Conservation (phyloP, 495 filamentous ascomycete species). For the Ascodesmis nigricans region DNA sequence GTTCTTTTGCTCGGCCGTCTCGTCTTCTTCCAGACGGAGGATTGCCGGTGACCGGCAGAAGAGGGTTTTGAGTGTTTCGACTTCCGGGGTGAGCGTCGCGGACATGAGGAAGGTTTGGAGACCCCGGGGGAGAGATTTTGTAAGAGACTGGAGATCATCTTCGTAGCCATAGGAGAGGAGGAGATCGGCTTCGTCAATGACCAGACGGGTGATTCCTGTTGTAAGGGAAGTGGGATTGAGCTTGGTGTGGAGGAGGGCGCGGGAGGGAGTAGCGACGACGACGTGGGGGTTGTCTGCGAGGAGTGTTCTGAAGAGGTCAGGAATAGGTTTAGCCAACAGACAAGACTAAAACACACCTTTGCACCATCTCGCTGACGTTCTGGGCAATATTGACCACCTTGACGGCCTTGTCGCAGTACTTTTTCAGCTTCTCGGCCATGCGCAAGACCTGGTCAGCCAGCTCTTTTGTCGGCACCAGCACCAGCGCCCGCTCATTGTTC, state of each 20-base stretch:
- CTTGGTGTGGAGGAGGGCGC: constrained; percentile 48
- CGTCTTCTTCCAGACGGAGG: constrained; percentile 48
- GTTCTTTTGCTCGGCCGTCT: constrained; percentile 39
- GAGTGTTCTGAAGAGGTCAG: constrained; percentile 30
- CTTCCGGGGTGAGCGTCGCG: constrained; percentile 68
- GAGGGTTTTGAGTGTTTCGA: constrained; percentile 61
- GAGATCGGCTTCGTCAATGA: constrained; percentile 88
- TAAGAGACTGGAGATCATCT: constrained; percentile 58
- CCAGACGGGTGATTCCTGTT: constrained; percentile 44
- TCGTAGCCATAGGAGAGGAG: constrained; percentile 90
- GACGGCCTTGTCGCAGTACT: constrained; percentile 67
- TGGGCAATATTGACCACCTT: constrained; percentile 66
- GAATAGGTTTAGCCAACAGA: not conserved
- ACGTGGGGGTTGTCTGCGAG: constrained; percentile 77
- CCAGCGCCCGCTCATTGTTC: constrained; percentile 40
- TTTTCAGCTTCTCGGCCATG: constrained; percentile 44
- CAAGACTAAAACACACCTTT: constrained; percentile 23
- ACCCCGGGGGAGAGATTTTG: constrained; percentile 55
- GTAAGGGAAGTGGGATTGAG: constrained; percentile 44
- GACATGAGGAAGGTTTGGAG: constrained; percentile 85
- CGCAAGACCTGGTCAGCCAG: constrained; percentile 76
- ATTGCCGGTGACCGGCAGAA: constrained; percentile 64
- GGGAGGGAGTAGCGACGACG: constrained; percentile 68
- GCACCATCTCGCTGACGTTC: constrained; percentile 66
- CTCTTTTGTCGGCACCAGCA: constrained; percentile 85